Evolutionary conservation across 2,329 filamentous ascomycete species (phyloP).

Genomic region (Botrytis fabae): DNA sequence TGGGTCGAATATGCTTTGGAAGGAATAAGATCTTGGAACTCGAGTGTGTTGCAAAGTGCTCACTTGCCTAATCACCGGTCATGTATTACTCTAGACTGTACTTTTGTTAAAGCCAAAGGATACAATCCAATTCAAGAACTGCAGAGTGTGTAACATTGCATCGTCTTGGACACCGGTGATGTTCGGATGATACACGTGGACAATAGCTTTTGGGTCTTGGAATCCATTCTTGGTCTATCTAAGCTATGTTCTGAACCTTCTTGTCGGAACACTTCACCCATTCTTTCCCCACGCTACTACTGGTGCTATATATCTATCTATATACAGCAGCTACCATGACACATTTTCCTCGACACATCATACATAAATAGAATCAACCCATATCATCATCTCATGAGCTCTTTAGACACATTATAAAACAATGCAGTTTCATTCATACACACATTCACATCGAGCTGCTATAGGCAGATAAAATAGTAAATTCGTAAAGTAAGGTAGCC

Average conservation of each 20-base stretch:
- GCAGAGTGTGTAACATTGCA: background rate
- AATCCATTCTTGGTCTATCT: background rate
- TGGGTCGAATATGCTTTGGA: background rate
- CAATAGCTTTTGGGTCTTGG: background rate
- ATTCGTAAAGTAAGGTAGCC: conserved; percentile 21
- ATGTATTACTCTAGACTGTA: background rate
- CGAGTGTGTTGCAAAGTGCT: background rate
- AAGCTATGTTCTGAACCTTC: background rate
- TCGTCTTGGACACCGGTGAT: background rate
- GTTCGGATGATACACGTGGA: background rate
- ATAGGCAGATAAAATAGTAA: background rate
- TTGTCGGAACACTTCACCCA: background rate
- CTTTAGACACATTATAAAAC: background rate
- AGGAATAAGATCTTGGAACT: background rate
- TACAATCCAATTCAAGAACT: background rate
- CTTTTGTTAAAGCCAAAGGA: background rate
- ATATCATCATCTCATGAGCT: background rate
- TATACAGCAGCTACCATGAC: background rate
- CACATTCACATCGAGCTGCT: background rate
- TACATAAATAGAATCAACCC: background rate
- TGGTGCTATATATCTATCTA: background rate
- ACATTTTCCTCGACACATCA: background rate
- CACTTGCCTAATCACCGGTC: background rate
- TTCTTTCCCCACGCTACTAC: background rate
- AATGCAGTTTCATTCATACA: background rate